Conservation (phyloP, 2,329 filamentous ascomycete species). For the Ophiocordyceps unilateralis region DNA sequence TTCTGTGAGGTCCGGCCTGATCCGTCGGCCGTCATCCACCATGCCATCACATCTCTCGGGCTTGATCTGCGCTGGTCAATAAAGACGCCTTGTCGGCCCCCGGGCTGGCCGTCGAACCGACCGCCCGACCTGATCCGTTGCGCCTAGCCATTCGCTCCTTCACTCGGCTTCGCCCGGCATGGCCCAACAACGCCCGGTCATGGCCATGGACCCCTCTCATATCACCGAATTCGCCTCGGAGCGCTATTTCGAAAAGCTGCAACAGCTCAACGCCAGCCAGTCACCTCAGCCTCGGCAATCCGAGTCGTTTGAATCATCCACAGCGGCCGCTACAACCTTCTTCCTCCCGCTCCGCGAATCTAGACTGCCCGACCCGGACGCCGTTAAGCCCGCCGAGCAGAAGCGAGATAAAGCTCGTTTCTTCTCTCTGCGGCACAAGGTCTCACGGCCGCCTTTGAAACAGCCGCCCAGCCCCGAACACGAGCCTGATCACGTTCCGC, state of each 20-base stretch:
- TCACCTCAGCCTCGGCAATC: slow-evolving; percentile 17
- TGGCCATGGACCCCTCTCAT: slow-evolving; percentile 42
- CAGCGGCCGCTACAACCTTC: slow-evolving; percentile 14
- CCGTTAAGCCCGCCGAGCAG: slow-evolving; percentile 12
- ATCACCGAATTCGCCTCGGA: slow-evolving; percentile 50
- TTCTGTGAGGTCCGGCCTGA: background rate
- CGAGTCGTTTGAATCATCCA: slow-evolving; percentile 6
- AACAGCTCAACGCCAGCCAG: slow-evolving; percentile 30
- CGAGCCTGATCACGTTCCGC: slow-evolving; percentile 3
- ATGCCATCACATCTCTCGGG: background rate
- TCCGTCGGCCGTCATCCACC: background rate
- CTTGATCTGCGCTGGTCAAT: slow-evolving; percentile 9
- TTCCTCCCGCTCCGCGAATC: slow-evolving; percentile 31
- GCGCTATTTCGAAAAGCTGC: slow-evolving; percentile 45
- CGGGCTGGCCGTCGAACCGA: slow-evolving; percentile 12
- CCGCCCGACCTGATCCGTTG: slow-evolving; percentile 6
- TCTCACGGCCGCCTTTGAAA: slow-evolving; percentile 18
- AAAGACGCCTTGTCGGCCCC: slow-evolving; percentile 13
- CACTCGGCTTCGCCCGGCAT: slow-evolving; percentile 10
- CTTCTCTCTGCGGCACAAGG: slow-evolving; percentile 22
- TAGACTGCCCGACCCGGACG: slow-evolving; percentile 14
- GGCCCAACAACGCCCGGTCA: slow-evolving; percentile 14
- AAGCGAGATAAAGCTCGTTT: slow-evolving; percentile 26
- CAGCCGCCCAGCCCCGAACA: slow-evolving; percentile 7
- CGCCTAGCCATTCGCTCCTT: slow-evolving; percentile 1